These are phyloP conservation scores for Eragrostis curvula DNA, from an alignment of 176 grass and related monocot species.

Conservation along the genomic window DNA sequence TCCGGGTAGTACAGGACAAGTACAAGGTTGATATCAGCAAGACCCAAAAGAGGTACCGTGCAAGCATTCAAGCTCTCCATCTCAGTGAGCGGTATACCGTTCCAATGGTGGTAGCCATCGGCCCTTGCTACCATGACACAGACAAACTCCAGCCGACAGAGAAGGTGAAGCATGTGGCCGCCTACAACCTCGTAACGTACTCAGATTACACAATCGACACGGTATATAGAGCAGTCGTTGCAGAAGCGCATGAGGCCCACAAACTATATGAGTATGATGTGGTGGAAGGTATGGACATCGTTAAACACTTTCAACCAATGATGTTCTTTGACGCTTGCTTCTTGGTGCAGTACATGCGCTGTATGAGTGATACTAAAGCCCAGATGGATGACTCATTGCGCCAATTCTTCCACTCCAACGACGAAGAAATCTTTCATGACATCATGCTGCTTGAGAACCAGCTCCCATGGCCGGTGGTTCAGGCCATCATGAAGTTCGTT, in stretches of 20 bases:
- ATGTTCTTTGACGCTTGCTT: constrained; percentile 15
- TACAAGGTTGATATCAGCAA: background rate
- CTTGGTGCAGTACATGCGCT: constrained; percentile 17
- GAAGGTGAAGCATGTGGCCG: constrained; percentile 2
- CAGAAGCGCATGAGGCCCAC: background rate
- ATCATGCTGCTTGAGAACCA: background rate
- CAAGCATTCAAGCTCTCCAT: background rate
- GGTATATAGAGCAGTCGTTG: background rate
- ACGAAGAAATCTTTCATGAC: background rate
- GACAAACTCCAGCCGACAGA: background rate
- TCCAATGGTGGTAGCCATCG: background rate
- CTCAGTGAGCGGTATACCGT: background rate
- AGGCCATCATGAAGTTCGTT: background rate
- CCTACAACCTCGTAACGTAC: background rate
- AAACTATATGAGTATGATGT: background rate
- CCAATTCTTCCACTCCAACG: background rate
- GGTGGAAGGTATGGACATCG: background rate
- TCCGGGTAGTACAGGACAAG: background rate
- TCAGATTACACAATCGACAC: background rate
- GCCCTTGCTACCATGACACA: background rate
- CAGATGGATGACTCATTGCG: background rate
- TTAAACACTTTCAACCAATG: background rate
- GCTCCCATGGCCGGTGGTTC: background rate
- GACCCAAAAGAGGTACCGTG: background rate
- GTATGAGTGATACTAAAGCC: too few relatives aligned